Conservation (phyloP, 257 asterid species). For the Capsicum chinense region DNA sequence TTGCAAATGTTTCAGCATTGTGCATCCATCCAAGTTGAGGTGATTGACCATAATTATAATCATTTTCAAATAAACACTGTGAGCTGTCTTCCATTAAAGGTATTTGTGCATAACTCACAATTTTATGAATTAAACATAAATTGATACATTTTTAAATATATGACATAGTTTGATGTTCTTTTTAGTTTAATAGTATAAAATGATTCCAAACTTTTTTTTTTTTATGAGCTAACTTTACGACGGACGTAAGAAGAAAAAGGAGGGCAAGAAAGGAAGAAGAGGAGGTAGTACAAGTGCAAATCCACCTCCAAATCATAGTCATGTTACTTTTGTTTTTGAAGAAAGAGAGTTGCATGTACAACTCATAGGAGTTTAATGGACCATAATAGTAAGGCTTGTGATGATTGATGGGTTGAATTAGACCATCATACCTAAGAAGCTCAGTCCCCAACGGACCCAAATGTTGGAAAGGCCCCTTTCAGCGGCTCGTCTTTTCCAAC, state of each 20-base stretch:
- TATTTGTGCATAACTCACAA: too few relatives aligned
- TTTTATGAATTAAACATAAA: too few relatives aligned
- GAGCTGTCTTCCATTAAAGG: too few relatives aligned
- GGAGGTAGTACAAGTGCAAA: not conserved
- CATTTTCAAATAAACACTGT: too few relatives aligned
- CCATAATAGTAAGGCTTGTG: slow-evolving; percentile 11
- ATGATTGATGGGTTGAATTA: slow-evolving; percentile 43
- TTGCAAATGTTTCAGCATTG: too few relatives aligned
- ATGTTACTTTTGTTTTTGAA: not conserved
- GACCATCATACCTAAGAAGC: slow-evolving; percentile 32
- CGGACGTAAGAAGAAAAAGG: not conserved
- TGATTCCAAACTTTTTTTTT: too few relatives aligned
- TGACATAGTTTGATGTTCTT: too few relatives aligned
- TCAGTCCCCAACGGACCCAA: slow-evolving; percentile 36
- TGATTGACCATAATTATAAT: too few relatives aligned
- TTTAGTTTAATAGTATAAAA: too few relatives aligned
- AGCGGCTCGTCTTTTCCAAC: slow-evolving; percentile 35
- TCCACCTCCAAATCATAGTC: not conserved
- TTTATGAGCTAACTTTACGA: too few relatives aligned
- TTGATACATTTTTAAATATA: too few relatives aligned
- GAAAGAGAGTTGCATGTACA: not conserved
- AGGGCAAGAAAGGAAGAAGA: not conserved
- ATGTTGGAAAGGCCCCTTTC: slow-evolving; percentile 52
- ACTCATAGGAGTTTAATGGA: not conserved
- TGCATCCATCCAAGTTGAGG: too few relatives aligned